Evolutionary conservation across 805 yeast species (phyloP), one percentile per base, ranked within the genome.

Genomic region (Priceomyces melissophilus): DNA sequence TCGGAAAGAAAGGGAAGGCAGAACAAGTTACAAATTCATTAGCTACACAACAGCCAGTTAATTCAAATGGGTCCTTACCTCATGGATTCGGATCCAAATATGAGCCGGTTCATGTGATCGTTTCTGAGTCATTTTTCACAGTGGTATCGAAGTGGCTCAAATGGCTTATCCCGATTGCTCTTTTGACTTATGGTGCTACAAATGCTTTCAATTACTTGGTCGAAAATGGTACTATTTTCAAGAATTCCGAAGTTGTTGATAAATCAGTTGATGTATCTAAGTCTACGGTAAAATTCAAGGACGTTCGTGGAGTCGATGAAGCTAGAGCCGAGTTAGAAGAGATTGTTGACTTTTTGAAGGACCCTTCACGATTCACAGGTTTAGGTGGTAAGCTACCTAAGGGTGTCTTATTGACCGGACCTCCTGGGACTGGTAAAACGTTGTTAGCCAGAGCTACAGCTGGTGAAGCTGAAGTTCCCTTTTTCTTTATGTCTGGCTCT

Each of bases 391-490:
- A 90, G 63, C 74, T 93, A 54, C 98, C 99, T 43, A 93, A 91
- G 62, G 99, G 99, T 73, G 96, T 93, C 5, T 70, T 93, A 44
- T 73, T 91, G 49, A 93, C 98, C 10, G 99, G 99, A 35, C 99
- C 99, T 30, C 99, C 99, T 32, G 99, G 99, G 67, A 91, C 99
- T 4, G 99, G 99, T 78, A 91, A 93, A 63, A 93, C 99, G 1
- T 72, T 91, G 50, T 76, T 93, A 48, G 98, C 98, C 0, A 81
- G 98, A 54, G 98, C 99, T 23, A 95, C 96, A 25, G 99, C 99
- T 6, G 98, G 98, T 48, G 98, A 91, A 66, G 98, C 99, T 5
- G 98, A 96, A 41, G 98, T 93, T 16, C 99, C 98, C 32, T 93
- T 93, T 60, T 91, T 90, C 67, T 91, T 91, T 65, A 91, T 93